Evolutionary conservation across 345 rosid genomes (phyloP).

Genomic region (Arabidopsis thaliana): DNA sequence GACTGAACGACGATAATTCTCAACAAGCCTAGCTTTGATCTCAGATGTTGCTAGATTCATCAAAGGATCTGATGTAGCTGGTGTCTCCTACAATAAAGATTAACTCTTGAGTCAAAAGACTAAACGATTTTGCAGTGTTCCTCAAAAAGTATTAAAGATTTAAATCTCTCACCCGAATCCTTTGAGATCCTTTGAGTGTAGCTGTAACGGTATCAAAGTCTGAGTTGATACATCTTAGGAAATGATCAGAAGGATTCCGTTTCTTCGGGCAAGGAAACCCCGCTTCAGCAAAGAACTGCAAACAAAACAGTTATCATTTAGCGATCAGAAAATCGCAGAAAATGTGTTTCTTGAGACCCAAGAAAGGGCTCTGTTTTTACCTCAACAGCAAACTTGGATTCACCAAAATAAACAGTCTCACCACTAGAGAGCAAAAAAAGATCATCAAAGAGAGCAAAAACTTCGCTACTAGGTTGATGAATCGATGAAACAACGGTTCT

Average conservation of each 20-base stretch:
- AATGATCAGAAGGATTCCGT: slow-evolving; percentile 78
- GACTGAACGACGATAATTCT: slow-evolving; percentile 66
- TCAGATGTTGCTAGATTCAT: slow-evolving; percentile 73
- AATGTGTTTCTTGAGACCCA: background rate
- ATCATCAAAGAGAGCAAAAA: slow-evolving; percentile 77
- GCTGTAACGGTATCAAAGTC: slow-evolving; percentile 64
- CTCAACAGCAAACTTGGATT: slow-evolving; percentile 65
- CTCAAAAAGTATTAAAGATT: background rate
- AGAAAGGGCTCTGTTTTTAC: slow-evolving; percentile 15
- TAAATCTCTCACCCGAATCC: slow-evolving; percentile 40
- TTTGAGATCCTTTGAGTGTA: slow-evolving; percentile 49
- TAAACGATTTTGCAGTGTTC: background rate
- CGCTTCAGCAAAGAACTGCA: slow-evolving; percentile 77
- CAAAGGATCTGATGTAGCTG: slow-evolving; percentile 71
- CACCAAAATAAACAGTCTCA: slow-evolving; percentile 76
- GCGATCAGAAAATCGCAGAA: background rate
- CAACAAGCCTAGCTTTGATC: slow-evolving; percentile 74
- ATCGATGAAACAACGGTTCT: slow-evolving; percentile 80
- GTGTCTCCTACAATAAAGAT: slow-evolving; percentile 55
- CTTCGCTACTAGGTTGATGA: slow-evolving; percentile 93
- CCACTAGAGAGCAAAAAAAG: slow-evolving; percentile 87
- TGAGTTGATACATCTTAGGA: slow-evolving; percentile 67
- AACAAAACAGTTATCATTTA: background rate
- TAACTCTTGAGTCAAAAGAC: background rate
- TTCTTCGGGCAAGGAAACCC: slow-evolving; percentile 76